phyloP scores from a whole-genome alignment of 2,329 filamentous ascomycete genomes.

The Trichoderma sp. region DNA sequence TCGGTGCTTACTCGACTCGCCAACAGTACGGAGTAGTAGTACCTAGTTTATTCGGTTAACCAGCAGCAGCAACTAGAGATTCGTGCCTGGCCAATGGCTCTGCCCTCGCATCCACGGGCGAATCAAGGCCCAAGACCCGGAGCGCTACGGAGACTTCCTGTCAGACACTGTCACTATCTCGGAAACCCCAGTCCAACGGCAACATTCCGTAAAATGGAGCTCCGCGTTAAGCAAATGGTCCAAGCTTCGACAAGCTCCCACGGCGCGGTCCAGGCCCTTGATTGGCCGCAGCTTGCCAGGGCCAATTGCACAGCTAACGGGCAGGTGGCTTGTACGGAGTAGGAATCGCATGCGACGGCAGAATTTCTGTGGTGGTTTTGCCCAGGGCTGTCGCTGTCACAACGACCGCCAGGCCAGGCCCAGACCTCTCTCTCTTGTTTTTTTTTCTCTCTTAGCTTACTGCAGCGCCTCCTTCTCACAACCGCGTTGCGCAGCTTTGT shows the following conservation, averaged over 20 bases:
- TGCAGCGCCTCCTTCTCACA: constrained; percentile 9
- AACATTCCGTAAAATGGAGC: constrained; percentile 16
- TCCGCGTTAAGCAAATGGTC: constrained; percentile 27
- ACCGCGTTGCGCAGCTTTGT: constrained; percentile 10
- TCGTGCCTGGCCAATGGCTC: neutral
- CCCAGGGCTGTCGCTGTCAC: neutral
- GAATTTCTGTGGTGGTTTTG: constrained; percentile 12
- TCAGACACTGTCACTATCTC: constrained; percentile 2
- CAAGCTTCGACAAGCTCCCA: constrained; percentile 36
- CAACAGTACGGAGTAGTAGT: neutral
- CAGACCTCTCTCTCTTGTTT: constrained; percentile 16
- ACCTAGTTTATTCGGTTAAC: neutral
- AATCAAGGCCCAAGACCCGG: neutral
- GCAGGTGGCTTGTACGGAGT: neutral
- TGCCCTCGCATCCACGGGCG: neutral
- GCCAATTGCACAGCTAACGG: constrained; percentile 8
- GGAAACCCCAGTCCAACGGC: constrained; percentile 9
- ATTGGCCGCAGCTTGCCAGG: constrained; percentile 30
- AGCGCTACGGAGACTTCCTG: constrained; percentile 11
- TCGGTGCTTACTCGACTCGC: neutral
- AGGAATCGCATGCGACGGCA: constrained; percentile 21
- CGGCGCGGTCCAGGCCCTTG: constrained; percentile 25
- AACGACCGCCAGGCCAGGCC: constrained; percentile 17
- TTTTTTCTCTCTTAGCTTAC: constrained; percentile 18
- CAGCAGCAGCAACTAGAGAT: neutral